A percentile compares a stretch with the other conserved stretches of the same genome.
phyloP scores from a whole-genome alignment of 163 green algal species.

The Picocystis sp. region DNA sequence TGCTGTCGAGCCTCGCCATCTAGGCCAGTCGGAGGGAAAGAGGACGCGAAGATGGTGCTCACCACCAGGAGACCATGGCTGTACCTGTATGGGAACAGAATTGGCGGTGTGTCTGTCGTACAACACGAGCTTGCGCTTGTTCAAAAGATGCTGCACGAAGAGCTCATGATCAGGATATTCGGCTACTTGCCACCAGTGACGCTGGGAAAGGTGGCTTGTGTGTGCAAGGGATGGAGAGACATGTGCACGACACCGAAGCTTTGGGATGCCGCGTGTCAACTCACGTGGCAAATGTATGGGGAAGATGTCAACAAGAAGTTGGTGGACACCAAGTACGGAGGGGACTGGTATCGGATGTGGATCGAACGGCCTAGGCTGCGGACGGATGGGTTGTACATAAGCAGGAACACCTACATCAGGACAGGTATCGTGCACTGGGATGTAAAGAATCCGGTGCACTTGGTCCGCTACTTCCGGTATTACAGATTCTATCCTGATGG shows the following conservation, averaged over 20 bases:
- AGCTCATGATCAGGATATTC: constrained; percentile 43
- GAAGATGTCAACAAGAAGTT: constrained; percentile 31
- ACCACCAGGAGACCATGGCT: constrained; percentile 28
- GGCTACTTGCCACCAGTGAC: constrained; percentile 23
- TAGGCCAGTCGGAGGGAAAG: too few relatives aligned
- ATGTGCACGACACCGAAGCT: constrained; percentile 20
- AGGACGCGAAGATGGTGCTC: too few relatives aligned
- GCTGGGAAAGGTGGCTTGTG: constrained; percentile 33
- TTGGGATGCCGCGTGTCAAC: constrained; percentile 40
- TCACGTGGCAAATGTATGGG: constrained; percentile 2
- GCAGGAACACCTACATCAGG: constrained; percentile 71
- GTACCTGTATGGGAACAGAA: constrained; percentile 26
- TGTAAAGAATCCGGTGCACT: constrained; percentile 25
- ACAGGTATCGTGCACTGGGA: constrained; percentile 44
- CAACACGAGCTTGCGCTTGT: constrained; percentile 40
- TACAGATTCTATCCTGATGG: constrained; percentile 54
- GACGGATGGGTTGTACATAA: constrained; percentile 54
- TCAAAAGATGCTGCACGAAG: constrained; percentile 46
- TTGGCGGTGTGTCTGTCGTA: constrained; percentile 3
- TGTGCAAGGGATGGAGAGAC: constrained; percentile 45
- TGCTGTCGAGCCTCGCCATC: too few relatives aligned
- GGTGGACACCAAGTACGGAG: constrained; percentile 15
- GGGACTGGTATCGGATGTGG: constrained; percentile 50
- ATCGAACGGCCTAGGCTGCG: constrained; percentile 54
- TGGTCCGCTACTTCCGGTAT: constrained; percentile 46